phyloP scores from a whole-genome alignment of 768 basidiomycete species.

The Termitomyces sp. region DNA sequence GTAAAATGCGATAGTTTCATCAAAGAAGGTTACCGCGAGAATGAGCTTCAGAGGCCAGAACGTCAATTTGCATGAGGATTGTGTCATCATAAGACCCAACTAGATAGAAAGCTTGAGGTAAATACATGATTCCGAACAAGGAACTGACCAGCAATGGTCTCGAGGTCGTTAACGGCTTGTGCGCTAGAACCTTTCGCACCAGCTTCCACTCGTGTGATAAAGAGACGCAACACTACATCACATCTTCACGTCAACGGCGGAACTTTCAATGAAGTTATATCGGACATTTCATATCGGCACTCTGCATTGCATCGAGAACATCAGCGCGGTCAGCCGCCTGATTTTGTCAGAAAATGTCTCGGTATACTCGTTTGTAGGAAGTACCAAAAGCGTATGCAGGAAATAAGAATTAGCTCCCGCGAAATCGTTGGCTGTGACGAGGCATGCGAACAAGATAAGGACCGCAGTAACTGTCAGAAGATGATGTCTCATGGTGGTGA shows the following conservation, averaged over 20 bases:
- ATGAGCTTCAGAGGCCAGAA: constrained; percentile 19
- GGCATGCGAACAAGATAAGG: constrained; percentile 2
- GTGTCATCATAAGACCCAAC: constrained; percentile 22
- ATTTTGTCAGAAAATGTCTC: background rate
- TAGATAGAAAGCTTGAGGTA: background rate
- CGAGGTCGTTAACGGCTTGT: constrained; percentile 17
- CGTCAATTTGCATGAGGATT: constrained; percentile 18
- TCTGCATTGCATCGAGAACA: constrained; percentile 11
- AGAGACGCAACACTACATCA: constrained; percentile 17
- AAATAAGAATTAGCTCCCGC: constrained; percentile 24
- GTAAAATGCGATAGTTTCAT: background rate
- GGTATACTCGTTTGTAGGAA: background rate
- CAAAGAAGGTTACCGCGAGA: constrained; percentile 14
- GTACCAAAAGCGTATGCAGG: constrained; percentile 17
- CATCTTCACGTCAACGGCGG: background rate
- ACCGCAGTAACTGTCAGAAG: constrained; percentile 3
- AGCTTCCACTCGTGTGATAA: constrained; percentile 18
- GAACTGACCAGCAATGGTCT: constrained; percentile 17
- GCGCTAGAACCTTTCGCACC: constrained; percentile 21
- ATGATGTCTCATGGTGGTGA: background rate
- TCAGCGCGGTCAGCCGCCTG: constrained; percentile 6
- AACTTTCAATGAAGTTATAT: background rate
- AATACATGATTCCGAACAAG: background rate
- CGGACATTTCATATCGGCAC: constrained; percentile 10
- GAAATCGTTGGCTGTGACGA: constrained; percentile 20